These are phyloP conservation scores for Amaranthus tricolor DNA, from an alignment of 179 eudicot genomes.

Conservation along the genomic window DNA sequence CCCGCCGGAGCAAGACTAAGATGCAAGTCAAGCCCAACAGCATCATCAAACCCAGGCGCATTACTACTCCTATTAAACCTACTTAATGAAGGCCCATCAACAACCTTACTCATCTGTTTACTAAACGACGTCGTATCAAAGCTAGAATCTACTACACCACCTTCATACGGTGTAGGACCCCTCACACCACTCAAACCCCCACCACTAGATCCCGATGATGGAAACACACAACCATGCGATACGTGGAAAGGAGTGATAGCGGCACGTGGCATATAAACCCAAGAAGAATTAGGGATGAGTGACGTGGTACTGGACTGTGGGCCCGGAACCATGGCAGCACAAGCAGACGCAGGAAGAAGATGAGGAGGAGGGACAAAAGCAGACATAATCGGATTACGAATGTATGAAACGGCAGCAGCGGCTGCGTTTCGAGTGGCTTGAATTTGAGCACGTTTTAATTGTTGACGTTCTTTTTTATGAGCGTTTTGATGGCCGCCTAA, in stretches of 20 bases:
- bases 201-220: background rate
- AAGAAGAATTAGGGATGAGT: conserved; percentile 29
- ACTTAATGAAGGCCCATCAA: conserved; percentile 66
- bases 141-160: conserved; percentile 34
- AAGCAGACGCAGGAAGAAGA: conserved; percentile 31
- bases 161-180: conserved; percentile 39
- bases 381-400: conserved; percentile 59
- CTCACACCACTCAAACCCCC: background rate
- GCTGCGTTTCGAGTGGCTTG: conserved; percentile 59
- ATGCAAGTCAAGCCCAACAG: conserved; percentile 78
- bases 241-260: conserved; percentile 59
- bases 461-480: conserved; percentile 73
- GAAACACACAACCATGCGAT: conserved; percentile 60
- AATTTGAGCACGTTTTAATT: conserved; percentile 62
- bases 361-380: conserved; percentile 66
- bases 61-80: conserved; percentile 46
- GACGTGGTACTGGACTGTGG: conserved; percentile 19
- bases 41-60: conserved; percentile 60
- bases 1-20: conserved; percentile 74
- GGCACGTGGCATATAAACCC: conserved; percentile 57
- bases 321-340: conserved; percentile 7
- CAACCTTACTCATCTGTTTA: conserved; percentile 15
- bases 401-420: conserved; percentile 37
- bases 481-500: conserved; percentile 95
- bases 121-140: conserved; percentile 19